Percentiles rank a stretch among this genome's conserved stretches.
Conservation (phyloP, 2,329 filamentous ascomycete species). For the Pestalotiopsis sp. region DNA sequence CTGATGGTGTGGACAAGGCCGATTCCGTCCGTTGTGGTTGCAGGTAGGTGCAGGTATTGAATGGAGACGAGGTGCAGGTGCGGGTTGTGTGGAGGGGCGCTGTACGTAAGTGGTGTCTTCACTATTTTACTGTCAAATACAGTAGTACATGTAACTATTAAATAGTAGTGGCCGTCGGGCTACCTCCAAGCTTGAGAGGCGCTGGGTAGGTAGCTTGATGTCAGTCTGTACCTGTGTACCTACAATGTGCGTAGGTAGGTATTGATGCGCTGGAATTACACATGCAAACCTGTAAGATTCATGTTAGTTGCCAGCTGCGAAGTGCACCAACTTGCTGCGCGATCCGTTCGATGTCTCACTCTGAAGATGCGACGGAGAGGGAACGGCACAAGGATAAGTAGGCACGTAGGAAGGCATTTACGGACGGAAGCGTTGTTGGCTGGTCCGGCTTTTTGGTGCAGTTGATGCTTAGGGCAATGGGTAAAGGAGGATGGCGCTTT, state of each 20-base stretch:
- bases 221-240: background rate
- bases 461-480: background rate
- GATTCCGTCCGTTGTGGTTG: background rate
- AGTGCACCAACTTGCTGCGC: background rate
- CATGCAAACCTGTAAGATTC: background rate
- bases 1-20: constrained; percentile 5
- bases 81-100: background rate
- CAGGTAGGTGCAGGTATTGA: background rate
- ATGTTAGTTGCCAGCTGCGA: background rate
- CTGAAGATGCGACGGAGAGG: background rate
- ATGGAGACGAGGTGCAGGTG: background rate
- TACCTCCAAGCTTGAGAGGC: too few relatives aligned
- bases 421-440: background rate
- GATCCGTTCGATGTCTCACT: background rate
- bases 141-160: background rate
- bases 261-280: background rate
- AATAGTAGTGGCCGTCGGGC: too few relatives aligned
- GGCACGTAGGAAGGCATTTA: background rate
- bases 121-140: background rate
- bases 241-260: background rate
- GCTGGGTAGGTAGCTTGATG: background rate
- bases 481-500: background rate
- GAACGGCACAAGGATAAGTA: background rate
- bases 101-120: background rate
- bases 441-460: background rate